A percentile compares a stretch with the other conserved stretches of the same genome.
Evolutionary conservation across 148 eudicot species (phyloP).

Genomic region (Heliosperma pusillum): DNA sequence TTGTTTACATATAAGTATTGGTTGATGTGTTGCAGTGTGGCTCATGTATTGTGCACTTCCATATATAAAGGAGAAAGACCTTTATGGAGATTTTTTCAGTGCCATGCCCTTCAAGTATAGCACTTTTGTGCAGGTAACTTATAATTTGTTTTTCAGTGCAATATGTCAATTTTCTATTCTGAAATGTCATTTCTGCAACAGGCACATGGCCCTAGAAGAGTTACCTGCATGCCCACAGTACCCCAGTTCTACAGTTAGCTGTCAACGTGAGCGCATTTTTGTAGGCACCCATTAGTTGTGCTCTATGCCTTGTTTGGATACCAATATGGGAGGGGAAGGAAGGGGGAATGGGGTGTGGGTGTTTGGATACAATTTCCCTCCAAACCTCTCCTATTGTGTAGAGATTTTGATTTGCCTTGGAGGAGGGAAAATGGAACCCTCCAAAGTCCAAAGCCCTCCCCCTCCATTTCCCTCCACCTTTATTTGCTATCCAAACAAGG

Average conservation of each 20-base stretch:
- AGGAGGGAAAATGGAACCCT: too few relatives aligned
- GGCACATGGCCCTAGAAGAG: background rate
- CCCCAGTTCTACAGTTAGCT: background rate
- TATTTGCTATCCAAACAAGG: too few relatives aligned
- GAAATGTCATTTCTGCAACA: background rate
- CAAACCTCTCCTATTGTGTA: too few relatives aligned
- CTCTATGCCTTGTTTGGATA: too few relatives aligned
- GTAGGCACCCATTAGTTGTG: background rate
- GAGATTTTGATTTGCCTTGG: too few relatives aligned
- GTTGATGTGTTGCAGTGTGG: slow-evolving; percentile 59
- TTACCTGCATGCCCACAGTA: background rate
- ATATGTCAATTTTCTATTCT: background rate
- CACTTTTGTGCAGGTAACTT: slow-evolving; percentile 56
- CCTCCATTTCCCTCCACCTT: too few relatives aligned
- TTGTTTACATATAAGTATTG: slow-evolving; percentile 1
- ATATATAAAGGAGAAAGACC: slow-evolving; percentile 52
- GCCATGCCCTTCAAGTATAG: slow-evolving; percentile 62
- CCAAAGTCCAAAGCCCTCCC: too few relatives aligned
- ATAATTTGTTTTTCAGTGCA: background rate
- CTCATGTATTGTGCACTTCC: slow-evolving; percentile 90
- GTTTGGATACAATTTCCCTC: too few relatives aligned
- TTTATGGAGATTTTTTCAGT: slow-evolving; percentile 51
- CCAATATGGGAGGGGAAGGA: too few relatives aligned
- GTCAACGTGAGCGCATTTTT: background rate
- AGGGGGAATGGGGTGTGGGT: too few relatives aligned